Base-by-base conservation (phyloP, 768 basidiomycete species). In the Inosperma sp. region DNA sequence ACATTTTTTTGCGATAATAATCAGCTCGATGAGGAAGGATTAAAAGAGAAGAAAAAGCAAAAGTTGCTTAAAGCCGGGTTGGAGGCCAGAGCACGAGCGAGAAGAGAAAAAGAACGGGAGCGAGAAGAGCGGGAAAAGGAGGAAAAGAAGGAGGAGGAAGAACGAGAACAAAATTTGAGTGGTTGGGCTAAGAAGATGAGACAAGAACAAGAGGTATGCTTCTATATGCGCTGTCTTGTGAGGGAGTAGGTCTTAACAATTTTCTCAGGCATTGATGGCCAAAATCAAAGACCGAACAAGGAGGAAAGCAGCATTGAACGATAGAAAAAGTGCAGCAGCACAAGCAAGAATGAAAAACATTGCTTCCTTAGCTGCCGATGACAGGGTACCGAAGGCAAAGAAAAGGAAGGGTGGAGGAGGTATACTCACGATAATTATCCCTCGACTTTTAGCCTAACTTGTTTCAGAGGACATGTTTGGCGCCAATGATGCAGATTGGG, bases 271-370 rank as follows among this genome's bases (percentile, higher is more conserved):
- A 3, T 69, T 95, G 47, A 92, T 98, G 75, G 75, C 62, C 36
- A 84, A 86, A 57, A 92, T 98, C 68, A 91, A 88, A 60, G 91
- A 90, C 17, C 78, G 96, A 39, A 80, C 81, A 31, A 76, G 88
- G 51, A 72, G 87, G 36, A 86, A 81, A 61, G 87, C 85, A 0
- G 93, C 93, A 12, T 70, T 98, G 40, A 84, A 77, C 23, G 93
- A 99, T 65, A 73, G 96, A 45, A 96, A 97, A 70, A 93, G 91
- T 57, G 91, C 94, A 10, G 94, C 92, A 14, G 85, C 94, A 0
- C 96, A 98, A 67, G 89, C 87, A 25, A 73, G 94, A 56, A 96
- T 97, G 95, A 95, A 95, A 72, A 89, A 81, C 55, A 96, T 99
- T 29, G 92, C 95, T 1, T 86, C 81, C 39, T 72, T 99, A 31